These are phyloP conservation scores for Colletotrichum magnum DNA, from an alignment of 2,329 filamentous ascomycete genomes.

Conservation along the genomic window DNA sequence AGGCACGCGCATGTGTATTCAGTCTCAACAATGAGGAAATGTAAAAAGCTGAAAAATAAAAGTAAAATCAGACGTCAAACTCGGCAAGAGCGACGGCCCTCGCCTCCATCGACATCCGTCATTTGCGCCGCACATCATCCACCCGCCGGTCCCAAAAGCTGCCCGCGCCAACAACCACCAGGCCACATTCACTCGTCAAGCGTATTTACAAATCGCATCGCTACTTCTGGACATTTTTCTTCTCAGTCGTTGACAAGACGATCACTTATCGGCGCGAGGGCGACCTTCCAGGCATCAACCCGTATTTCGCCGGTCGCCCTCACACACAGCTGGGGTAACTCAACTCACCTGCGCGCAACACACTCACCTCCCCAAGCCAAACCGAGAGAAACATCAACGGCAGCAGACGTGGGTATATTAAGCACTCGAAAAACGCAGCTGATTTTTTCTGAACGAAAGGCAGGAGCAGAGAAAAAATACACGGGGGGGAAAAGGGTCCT, in stretches of 20 bases:
- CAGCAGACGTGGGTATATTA: constrained; percentile 18
- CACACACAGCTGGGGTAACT: neutral
- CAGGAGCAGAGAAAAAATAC: neutral
- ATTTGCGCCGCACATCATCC: neutral
- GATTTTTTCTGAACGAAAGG: neutral
- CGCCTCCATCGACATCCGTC: no score
- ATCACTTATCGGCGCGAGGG: neutral
- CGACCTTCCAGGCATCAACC: neutral
- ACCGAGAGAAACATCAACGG: neutral
- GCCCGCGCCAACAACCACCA: neutral
- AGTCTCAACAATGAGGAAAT: no score
- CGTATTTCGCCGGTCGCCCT: neutral
- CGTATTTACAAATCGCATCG: neutral
- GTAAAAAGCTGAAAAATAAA: no score
- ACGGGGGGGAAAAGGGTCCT: neutral
- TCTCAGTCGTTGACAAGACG: no score
- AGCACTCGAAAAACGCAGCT: neutral
- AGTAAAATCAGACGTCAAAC: neutral
- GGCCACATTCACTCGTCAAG: neutral
- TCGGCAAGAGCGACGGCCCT: neutral
- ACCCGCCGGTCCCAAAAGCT: neutral
- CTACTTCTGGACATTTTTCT: no score
- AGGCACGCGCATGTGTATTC: no score
- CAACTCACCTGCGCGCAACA: neutral
- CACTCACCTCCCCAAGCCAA: neutral